phyloP scores from a whole-genome alignment of 768 basidiomycete species.

The Boletus sp. region DNA sequence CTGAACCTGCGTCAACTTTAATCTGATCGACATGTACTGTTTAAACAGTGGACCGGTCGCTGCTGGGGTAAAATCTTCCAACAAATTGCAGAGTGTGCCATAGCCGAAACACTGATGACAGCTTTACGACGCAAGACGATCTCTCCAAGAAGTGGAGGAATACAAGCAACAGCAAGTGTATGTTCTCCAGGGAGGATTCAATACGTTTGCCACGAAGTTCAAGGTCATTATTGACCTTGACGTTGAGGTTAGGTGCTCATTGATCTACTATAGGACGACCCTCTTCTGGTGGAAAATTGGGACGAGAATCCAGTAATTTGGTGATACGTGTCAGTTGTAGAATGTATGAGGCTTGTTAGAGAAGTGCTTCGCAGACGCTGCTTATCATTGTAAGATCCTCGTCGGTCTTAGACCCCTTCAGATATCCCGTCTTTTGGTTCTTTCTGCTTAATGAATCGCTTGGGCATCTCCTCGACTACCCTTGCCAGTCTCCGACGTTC shows the following conservation, averaged over 20 bases:
- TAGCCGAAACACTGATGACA: constrained; percentile 25
- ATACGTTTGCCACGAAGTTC: constrained; percentile 64
- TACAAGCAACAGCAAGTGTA: constrained; percentile 53
- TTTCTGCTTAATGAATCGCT: constrained; percentile 46
- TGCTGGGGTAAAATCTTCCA: constrained; percentile 51
- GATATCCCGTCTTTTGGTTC: constrained; percentile 29
- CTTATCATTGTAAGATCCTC: neutral
- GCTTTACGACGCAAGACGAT: constrained; percentile 68
- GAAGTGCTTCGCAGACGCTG: neutral
- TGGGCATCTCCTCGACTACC: constrained; percentile 60
- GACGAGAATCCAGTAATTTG: constrained; percentile 51
- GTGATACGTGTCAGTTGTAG: constrained; percentile 33
- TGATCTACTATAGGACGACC: constrained; percentile 48
- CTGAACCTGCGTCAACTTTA: neutral
- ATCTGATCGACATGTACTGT: constrained; percentile 5
- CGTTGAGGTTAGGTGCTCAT: neutral
- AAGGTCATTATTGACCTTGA: constrained; percentile 39
- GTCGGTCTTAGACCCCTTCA: constrained; percentile 6
- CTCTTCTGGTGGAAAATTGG: constrained; percentile 74
- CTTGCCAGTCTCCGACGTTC: constrained; percentile 55
- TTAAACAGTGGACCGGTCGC: constrained; percentile 67
- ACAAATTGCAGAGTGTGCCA: neutral
- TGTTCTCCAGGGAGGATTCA: constrained; percentile 71
- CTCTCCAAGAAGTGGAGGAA: constrained; percentile 38
- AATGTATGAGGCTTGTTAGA: neutral